These are phyloP conservation scores for Detonula confervacea DNA, from an alignment of 352 stramenopile genomes.

Conservation along the genomic window DNA sequence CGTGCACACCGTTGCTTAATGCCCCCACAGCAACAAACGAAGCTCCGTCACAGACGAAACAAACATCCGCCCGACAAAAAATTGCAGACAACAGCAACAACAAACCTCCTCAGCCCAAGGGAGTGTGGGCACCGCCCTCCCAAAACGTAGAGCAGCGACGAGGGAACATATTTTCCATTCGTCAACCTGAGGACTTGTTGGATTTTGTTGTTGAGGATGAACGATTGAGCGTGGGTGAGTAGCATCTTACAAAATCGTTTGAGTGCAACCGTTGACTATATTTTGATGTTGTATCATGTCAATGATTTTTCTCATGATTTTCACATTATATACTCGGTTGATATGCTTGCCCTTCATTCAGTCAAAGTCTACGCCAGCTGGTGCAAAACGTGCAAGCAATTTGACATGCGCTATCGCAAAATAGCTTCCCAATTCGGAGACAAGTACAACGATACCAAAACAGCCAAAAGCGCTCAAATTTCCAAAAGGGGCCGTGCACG, in stretches of 20 bases:
- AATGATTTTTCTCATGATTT: too few relatives aligned
- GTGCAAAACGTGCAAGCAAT: constrained; percentile 58
- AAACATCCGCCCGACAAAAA: not conserved
- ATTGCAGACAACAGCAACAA: constrained; percentile 2
- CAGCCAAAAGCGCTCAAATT: not conserved
- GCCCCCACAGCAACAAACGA: not conserved
- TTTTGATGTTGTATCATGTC: too few relatives aligned
- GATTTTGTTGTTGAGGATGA: constrained; percentile 55
- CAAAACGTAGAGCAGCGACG: constrained; percentile 11
- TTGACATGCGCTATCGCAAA: constrained; percentile 55
- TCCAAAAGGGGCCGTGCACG: constrained; percentile 11
- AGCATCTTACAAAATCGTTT: not conserved
- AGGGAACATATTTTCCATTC: constrained; percentile 43
- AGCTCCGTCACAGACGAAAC: not conserved
- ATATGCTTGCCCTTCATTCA: not conserved
- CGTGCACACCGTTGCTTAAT: not conserved
- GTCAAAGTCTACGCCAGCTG: constrained; percentile 56
- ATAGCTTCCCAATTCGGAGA: constrained; percentile 40
- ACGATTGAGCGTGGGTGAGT: constrained; percentile 54
- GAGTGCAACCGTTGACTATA: not conserved
- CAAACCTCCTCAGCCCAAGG: constrained; percentile 7
- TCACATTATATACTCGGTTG: not conserved
- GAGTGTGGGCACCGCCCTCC: constrained; percentile 41
- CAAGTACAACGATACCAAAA: constrained; percentile 14
- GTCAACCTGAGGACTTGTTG: constrained; percentile 48